Conservation (phyloP, 192 early-diverging fungal genomes). For the Podila minutissima region DNA sequence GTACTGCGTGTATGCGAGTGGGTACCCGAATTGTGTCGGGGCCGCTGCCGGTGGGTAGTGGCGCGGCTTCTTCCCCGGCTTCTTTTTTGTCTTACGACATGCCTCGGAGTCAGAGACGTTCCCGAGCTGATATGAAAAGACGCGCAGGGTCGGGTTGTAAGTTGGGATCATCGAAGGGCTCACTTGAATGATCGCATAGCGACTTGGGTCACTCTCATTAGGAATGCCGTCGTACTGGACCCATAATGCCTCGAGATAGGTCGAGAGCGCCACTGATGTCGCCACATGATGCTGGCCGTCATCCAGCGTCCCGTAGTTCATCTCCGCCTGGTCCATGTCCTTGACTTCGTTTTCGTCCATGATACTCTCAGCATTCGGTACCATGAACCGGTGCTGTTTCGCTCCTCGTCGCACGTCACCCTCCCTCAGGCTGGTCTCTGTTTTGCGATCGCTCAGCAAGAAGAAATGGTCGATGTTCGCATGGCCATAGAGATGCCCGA, state of each 20-base stretch:
- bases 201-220: slow-evolving; percentile 17
- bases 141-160: slow-evolving; percentile 70
- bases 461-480: slow-evolving; percentile 78
- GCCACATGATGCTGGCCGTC: slow-evolving; percentile 17
- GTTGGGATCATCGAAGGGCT: slow-evolving; percentile 73
- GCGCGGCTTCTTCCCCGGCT: slow-evolving; percentile 34
- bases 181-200: slow-evolving; percentile 57
- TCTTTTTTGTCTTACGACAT: neutral
- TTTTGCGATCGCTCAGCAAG: slow-evolving; percentile 52
- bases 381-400: no score
- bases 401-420: no score
- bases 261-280: slow-evolving; percentile 5
- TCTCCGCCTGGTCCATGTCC: slow-evolving; percentile 9
- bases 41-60: slow-evolving; percentile 22
- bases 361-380: no score
- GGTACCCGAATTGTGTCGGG: slow-evolving; percentile 42
- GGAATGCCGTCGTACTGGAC: slow-evolving; percentile 46
- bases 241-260: slow-evolving; percentile 50
- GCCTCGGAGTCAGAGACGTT: neutral
- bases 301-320: slow-evolving; percentile 49
- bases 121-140: slow-evolving; percentile 61
- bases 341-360: neutral
- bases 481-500: slow-evolving; percentile 80
- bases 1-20: slow-evolving; percentile 52
- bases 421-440: neutral